Evolutionary conservation across 768 basidiomycete genomes (phyloP), one percentile per base, ranked within the genome.

Genomic region (Termitomyces sp.): DNA sequence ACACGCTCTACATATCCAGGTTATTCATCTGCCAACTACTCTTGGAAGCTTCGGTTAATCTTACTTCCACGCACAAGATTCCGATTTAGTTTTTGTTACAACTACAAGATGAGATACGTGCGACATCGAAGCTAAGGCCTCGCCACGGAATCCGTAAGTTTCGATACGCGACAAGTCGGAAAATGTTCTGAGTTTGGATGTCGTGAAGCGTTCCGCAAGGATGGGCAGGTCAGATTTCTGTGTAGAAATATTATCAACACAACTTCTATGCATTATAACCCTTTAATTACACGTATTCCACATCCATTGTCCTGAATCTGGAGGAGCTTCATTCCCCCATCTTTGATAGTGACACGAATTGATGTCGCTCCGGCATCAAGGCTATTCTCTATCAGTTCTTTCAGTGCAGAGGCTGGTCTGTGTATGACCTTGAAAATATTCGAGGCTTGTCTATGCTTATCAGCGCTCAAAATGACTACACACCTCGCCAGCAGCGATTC

Each of bases 221-320:
- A 99, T 86, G 1, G 92, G 86, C 3, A 99, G 75, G 65, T 98
- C 95, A 8, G 77, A 67, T 83, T 89, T 93, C 94, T 97, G 63
- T 25, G 35, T 56, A 21, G 8, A 23, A 40, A 14, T 28, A 23
- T 30, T 49, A 35, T 30, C 3, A 50, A 41, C 41, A 5, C 49
- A 3, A 23, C 23, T 6, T 37, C 43, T 2, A 11, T 43, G 21
- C n/a, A 25, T 23, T 12, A 19, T 11, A 12, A n/a, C 40, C 25
- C 34, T 25, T 21, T 28, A 30, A 73, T 66, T 64, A 94, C 94
- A 46, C 89, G 82, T 65, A 98, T 98, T 2, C 96, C 97, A 70
- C 84, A 91, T 0, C 97, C 96, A 67, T 99, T 97, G 67, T 99
- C 97, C 65, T 94, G 91, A 52, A 98, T 95, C 71, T 97, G 93